Evolutionary conservation across 352 stramenopile species (phyloP).

Genomic region (Phytophthora chlamydospora): DNA sequence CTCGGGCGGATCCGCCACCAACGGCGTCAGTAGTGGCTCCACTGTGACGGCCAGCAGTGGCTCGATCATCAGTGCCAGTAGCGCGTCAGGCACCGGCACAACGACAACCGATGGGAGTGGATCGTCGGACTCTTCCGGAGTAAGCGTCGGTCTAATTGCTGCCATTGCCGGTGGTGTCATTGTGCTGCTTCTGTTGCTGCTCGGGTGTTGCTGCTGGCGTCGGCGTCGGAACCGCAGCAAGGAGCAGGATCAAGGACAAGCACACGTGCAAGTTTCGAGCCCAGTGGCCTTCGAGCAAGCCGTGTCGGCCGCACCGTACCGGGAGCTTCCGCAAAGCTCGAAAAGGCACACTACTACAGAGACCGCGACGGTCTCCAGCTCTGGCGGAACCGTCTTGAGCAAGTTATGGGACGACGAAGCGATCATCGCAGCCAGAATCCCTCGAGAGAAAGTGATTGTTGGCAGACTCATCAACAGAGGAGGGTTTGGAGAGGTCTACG

Average conservation of each 20-base stretch:
- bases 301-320: background rate
- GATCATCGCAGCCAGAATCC: slow-evolving; percentile 17
- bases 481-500: slow-evolving; percentile 14
- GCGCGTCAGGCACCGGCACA: background rate
- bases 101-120: slow-evolving; percentile 14
- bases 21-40: slow-evolving; percentile 13
- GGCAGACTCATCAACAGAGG: slow-evolving; percentile 9
- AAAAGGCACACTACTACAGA: slow-evolving; percentile 12
- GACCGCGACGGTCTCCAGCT: slow-evolving; percentile 19
- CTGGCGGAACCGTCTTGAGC: background rate
- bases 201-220: slow-evolving; percentile 13
- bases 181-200: slow-evolving; percentile 18
- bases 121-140: slow-evolving; percentile 11
- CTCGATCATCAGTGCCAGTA: background rate
- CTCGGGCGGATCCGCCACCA: slow-evolving; percentile 18
- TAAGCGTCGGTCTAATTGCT: slow-evolving; percentile 24
- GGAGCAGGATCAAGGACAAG: background rate
- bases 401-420: slow-evolving; percentile 27
- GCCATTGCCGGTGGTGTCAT: slow-evolving; percentile 13
- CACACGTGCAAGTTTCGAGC: slow-evolving; percentile 16
- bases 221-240: slow-evolving; percentile 14
- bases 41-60: background rate
- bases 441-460: slow-evolving; percentile 12
- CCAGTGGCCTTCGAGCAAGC: slow-evolving; percentile 11
- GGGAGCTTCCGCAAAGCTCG: slow-evolving; percentile 2